Evolutionary conservation across 495 filamentous ascomycete genomes (phyloP).

Genomic region (Annulohypoxylon bovei): DNA sequence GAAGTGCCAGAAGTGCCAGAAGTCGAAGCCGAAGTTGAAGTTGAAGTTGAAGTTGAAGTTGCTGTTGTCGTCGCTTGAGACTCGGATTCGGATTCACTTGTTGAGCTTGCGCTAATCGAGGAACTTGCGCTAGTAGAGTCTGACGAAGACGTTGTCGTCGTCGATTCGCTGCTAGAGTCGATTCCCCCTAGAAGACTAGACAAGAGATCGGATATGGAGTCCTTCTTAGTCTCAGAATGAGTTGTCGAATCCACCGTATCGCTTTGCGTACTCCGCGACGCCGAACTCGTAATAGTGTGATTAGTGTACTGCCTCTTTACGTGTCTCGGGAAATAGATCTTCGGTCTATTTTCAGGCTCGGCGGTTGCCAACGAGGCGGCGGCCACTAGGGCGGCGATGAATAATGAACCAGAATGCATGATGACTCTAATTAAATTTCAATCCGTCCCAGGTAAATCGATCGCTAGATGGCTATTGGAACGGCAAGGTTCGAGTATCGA

Average conservation of each 20-base stretch:
- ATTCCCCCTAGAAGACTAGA: conserved; percentile 30
- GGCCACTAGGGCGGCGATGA: conserved; percentile 63
- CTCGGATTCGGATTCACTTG: conserved; percentile 23
- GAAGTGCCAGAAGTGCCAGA: background rate
- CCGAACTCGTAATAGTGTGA: conserved; percentile 54
- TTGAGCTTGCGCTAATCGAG: conserved; percentile 6
- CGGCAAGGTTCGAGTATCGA: conserved; percentile 31
- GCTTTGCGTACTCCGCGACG: conserved; percentile 38
- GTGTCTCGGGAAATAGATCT: conserved; percentile 68
- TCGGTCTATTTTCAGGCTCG: conserved; percentile 55
- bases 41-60: too few species aligned
- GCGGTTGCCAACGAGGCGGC: conserved; percentile 60
- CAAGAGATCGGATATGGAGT: conserved; percentile 45
- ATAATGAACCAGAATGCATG: conserved; percentile 60
- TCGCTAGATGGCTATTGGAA: conserved; percentile 29
- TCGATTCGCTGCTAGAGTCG: conserved; percentile 17
- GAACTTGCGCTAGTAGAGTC: conserved; percentile 2
- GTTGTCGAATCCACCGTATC: conserved; percentile 20
- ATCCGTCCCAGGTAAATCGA: conserved; percentile 25
- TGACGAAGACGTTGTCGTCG: conserved; percentile 22
- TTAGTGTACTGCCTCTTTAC: conserved; percentile 67
- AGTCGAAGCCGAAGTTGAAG: too few species aligned
- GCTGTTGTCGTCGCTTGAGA: conserved; percentile 20
- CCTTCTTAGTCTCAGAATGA: conserved; percentile 46
- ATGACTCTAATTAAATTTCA: conserved; percentile 43